Conservation (phyloP, 805 yeast genomes). For the Yarrowia keelungensis region DNA sequence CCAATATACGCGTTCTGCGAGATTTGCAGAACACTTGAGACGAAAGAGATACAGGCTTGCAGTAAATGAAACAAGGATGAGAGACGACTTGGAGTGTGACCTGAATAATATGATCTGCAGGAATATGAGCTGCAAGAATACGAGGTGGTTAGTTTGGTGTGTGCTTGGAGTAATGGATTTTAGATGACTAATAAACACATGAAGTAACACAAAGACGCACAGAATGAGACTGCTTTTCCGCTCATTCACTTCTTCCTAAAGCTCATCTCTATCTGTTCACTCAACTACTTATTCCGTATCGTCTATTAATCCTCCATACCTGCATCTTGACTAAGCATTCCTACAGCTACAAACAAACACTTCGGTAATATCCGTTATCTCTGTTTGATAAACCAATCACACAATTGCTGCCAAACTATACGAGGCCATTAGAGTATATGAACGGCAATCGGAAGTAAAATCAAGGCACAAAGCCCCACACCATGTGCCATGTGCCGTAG, state of each 20-base stretch:
- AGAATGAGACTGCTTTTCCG: too few species aligned
- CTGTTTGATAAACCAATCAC: neutral
- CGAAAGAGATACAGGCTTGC: too few species aligned
- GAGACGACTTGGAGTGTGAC: too few species aligned
- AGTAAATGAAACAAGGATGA: too few species aligned
- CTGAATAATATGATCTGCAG: neutral
- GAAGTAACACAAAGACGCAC: too few species aligned
- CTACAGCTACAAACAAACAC: neutral
- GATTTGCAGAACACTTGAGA: slow-evolving; percentile 7
- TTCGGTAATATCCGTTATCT: neutral
- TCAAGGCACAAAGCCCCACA: slow-evolving; percentile 1
- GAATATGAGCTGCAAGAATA: neutral
- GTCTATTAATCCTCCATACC: neutral
- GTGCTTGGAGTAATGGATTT: too few species aligned
- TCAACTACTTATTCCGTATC: too few species aligned
- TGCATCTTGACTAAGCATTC: slow-evolving; percentile 5
- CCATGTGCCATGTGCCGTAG: too few species aligned
- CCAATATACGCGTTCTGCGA: slow-evolving; percentile 16
- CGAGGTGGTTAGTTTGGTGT: too few species aligned
- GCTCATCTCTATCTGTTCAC: too few species aligned
- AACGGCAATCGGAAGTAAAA: neutral
- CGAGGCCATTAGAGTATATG: neutral
- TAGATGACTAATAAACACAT: too few species aligned
- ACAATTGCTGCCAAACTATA: neutral
- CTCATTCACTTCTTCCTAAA: too few species aligned